These are phyloP conservation scores for Aschersonia sp. DNA, from an alignment of 2,329 filamentous ascomycete genomes.

Conservation along the genomic window DNA sequence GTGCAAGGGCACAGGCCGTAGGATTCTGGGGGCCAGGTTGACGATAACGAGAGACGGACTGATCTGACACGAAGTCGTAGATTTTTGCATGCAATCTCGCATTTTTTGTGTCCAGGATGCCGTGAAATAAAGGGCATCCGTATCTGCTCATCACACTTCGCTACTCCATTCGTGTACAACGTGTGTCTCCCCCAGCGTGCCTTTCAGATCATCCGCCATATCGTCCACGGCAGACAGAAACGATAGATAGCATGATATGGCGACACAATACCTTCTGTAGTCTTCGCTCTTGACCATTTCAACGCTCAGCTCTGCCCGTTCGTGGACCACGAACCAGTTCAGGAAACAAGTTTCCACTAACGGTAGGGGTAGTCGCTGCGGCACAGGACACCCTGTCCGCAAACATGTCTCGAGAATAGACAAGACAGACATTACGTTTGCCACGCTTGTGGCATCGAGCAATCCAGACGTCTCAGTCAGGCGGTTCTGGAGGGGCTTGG, in stretches of 20 bases:
- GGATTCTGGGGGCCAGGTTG: too few relatives aligned
- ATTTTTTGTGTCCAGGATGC: too few relatives aligned
- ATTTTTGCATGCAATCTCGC: too few relatives aligned
- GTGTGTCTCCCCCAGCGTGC: conserved; percentile 25
- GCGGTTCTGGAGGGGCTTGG: conserved; percentile 22
- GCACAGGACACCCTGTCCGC: conserved; percentile 30
- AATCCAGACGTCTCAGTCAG: conserved; percentile 23
- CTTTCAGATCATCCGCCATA: conserved; percentile 27
- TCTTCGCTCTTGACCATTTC: conserved; percentile 22
- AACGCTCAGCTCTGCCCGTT: conserved; percentile 14
- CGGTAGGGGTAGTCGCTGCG: conserved; percentile 31
- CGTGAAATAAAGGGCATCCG: background rate
- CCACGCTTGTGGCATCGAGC: conserved; percentile 26
- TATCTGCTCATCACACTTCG: background rate
- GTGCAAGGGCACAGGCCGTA: background rate
- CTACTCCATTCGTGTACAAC: conserved; percentile 15
- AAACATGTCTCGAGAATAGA: conserved; percentile 30
- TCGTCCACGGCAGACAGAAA: conserved; percentile 29
- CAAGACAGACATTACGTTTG: conserved; percentile 35
- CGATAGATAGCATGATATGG: conserved; percentile 26
- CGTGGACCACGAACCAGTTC: conserved; percentile 8
- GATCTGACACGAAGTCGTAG: too few relatives aligned
- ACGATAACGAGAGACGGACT: background rate
- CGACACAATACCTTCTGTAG: conserved; percentile 31
- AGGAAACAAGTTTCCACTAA: conserved; percentile 22